Evolutionary conservation across 345 rosid genomes (phyloP).

Genomic region (Pistacia vera): DNA sequence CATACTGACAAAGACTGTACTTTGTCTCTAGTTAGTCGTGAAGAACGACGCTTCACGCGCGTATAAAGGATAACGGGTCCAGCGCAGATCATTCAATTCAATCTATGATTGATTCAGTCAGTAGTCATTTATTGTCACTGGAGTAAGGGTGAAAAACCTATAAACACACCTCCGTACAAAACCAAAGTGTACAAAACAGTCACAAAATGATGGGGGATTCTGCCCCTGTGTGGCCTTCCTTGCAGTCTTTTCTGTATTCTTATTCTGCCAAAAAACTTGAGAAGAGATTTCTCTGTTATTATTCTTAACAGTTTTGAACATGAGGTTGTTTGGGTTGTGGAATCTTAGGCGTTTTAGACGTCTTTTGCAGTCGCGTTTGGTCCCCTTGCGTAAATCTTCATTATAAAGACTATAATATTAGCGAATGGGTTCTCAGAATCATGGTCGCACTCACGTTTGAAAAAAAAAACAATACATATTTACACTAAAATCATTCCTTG

Average conservation of each 20-base stretch:
- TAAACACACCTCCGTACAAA: too few relatives aligned
- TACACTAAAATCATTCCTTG: too few relatives aligned
- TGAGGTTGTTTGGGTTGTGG: constrained; percentile 27
- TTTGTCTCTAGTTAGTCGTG: constrained; percentile 46
- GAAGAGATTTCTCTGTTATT: neutral
- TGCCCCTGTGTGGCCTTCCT: constrained; percentile 9
- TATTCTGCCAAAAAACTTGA: constrained; percentile 17
- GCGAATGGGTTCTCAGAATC: too few relatives aligned
- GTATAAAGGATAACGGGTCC: constrained; percentile 24
- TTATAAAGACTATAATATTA: too few relatives aligned
- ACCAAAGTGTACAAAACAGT: too few relatives aligned
- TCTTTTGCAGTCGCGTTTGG: constrained; percentile 55
- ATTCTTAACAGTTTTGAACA: constrained; percentile 13
- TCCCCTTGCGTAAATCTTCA: constrained; percentile 11
- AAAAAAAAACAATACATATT: too few relatives aligned
- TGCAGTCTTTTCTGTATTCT: constrained; percentile 19
- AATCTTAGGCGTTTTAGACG: constrained; percentile 33
- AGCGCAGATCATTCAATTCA: constrained; percentile 18
- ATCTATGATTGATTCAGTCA: neutral
- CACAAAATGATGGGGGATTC: too few relatives aligned
- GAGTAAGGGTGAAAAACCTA: neutral
- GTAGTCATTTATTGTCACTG: neutral
- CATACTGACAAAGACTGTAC: constrained; percentile 48
- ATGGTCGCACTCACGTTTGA: too few relatives aligned
- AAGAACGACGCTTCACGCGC: constrained; percentile 28